Percentiles rank a stretch among this genome's conserved stretches.
Conservation (phyloP, 352 stramenopile genomes). For the Globisporangium viniferum region DNA sequence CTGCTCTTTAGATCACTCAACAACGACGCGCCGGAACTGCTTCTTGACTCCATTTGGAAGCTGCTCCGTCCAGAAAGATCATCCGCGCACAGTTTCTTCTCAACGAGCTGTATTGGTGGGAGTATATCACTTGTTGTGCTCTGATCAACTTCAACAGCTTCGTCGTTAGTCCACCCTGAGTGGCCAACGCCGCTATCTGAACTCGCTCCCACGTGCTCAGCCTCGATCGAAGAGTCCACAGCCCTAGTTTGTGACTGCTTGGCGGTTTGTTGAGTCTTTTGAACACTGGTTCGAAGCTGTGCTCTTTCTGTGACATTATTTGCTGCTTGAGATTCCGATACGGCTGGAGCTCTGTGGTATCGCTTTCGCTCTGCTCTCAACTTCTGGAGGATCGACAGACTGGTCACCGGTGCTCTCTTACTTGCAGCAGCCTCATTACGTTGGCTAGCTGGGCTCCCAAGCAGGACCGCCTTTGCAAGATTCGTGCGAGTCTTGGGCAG, state of each 20-base stretch:
- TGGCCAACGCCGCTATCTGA: neutral
- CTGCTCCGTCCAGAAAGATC: neutral
- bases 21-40: neutral
- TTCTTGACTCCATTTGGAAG: neutral
- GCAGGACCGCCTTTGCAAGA: neutral
- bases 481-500: conserved; percentile 1
- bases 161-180: neutral
- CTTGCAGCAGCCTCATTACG: neutral
- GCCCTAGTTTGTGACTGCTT: neutral
- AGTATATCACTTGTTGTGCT: too few species aligned
- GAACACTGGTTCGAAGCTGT: neutral
- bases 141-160: neutral
- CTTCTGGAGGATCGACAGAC: conserved; percentile 1
- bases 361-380: conserved; percentile 13
- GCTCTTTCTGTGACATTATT: neutral
- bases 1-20: neutral
- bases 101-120: neutral
- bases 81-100: neutral
- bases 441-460: neutral
- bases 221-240: neutral
- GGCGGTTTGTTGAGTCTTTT: too few species aligned
- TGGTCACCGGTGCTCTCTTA: neutral
- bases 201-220: neutral
- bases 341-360: neutral
- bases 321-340: neutral